Evolutionary conservation across 1,139 yeast species (phyloP), one percentile per base, ranked within the genome.

Genomic region (Magnusiomyces suaveolens): DNA sequence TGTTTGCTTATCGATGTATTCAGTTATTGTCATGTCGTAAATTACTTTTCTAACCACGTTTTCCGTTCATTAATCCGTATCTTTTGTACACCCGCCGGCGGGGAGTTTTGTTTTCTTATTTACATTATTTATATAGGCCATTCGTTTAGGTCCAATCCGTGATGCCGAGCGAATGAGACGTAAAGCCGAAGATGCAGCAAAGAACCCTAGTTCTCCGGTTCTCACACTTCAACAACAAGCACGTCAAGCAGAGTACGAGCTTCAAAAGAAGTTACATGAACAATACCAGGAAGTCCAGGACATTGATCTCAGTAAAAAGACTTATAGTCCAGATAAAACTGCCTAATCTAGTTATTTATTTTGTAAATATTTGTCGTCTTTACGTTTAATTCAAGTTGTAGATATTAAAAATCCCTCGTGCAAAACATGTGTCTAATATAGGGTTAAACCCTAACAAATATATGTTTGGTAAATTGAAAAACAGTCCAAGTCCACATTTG

Each of bases 71-170:
- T n/a, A n/a, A n/a, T n/a, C n/a, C n/a, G n/a, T n/a, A n/a, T n/a
- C n/a, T n/a, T n/a, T n/a, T n/a, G n/a, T n/a, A n/a, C n/a, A n/a
- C n/a, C n/a, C n/a, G n/a, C n/a, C n/a, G n/a, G n/a, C n/a, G n/a
- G n/a, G n/a, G n/a, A n/a, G 36, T 29, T 29, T 29, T 29, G 36
- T 8, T 29, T 8, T 12, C 36, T 29, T 29, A 8, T 29, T 29
- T 41, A 4, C 23, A 16, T 20, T 10, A 32, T 20, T 14, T 24
- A 12, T 8, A 59, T 64, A 65, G 61, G 83, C 86, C 2, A 73
- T 85, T 53, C 81, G 84, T 60, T 88, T 83, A 64, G 95, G 95
- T 1, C 94, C 95, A 10, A 80, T 84, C 64, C 83, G 82, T 63
- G 95, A 86, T 65, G 87, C 87, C 14, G 81, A 76, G 59, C 72